phyloP scores from a whole-genome alignment of 2,329 filamentous ascomycete species.

The Ophiostoma perfectum region DNA sequence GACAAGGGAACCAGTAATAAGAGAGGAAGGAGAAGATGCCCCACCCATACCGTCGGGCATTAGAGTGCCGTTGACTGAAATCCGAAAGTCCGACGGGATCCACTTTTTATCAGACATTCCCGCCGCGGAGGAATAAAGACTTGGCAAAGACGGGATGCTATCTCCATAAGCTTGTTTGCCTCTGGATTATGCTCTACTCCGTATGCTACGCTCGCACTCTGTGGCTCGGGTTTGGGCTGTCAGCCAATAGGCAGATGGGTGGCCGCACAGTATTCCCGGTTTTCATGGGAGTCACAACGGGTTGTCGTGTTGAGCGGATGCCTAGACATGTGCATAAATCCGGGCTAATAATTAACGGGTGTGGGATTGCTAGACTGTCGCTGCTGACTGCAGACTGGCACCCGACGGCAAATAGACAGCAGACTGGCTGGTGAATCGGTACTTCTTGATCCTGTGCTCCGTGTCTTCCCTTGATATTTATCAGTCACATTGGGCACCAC shows the following conservation, averaged over 20 bases:
- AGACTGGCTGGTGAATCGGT: not conserved
- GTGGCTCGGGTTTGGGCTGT: not conserved
- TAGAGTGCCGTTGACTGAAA: not conserved
- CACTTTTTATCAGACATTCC: not conserved
- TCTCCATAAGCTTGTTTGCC: not conserved
- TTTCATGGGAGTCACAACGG: too few relatives aligned
- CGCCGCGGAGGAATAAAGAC: not conserved
- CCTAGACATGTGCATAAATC: too few relatives aligned
- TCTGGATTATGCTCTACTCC: too few relatives aligned
- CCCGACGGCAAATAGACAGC: not conserved
- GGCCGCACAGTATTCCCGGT: not conserved
- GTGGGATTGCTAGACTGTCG: too few relatives aligned
- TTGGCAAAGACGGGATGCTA: constrained; percentile 1
- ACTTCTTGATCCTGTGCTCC: not conserved
- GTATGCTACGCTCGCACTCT: too few relatives aligned
- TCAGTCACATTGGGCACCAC: not conserved
- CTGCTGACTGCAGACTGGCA: too few relatives aligned
- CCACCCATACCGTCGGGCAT: not conserved
- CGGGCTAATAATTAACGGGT: too few relatives aligned
- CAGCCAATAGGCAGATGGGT: not conserved
- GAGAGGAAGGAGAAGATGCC: not conserved
- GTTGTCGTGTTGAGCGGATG: too few relatives aligned
- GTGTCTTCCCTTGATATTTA: not conserved
- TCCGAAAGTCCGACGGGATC: not conserved
- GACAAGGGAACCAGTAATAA: too few relatives aligned